Percentiles rank a stretch among this genome's conserved stretches.
These are phyloP conservation scores for Aspergillus uvarum DNA, from an alignment of 2,329 filamentous ascomycete genomes.

Conservation along the genomic window DNA sequence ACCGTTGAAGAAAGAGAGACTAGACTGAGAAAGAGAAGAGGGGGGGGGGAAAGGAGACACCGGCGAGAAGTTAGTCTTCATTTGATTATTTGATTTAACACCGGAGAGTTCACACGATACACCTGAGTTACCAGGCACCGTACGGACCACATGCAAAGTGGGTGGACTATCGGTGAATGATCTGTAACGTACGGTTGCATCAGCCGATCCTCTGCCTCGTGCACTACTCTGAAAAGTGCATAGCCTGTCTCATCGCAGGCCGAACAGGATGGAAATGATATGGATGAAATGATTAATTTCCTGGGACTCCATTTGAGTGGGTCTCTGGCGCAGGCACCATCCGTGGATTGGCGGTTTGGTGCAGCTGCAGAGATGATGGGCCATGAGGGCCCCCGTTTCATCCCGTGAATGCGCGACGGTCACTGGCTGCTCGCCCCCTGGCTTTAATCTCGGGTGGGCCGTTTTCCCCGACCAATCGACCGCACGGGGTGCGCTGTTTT, in stretches of 20 bases:
- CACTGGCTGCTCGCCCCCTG: constrained; percentile 1
- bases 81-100: background rate
- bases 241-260: background rate
- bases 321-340: constrained; percentile 9
- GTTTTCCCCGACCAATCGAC: background rate
- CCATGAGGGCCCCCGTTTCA: constrained; percentile 16
- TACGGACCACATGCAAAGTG: background rate
- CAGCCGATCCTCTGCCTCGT: background rate
- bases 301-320: constrained; percentile 1
- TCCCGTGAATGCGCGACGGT: background rate
- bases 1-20: constrained; percentile 9
- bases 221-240: background rate
- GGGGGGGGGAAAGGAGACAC: too few species aligned
- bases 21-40: constrained; percentile 1
- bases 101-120: background rate
- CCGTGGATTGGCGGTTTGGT: constrained; percentile 6
- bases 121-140: constrained; percentile 4
- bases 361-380: constrained; percentile 4
- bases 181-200: background rate
- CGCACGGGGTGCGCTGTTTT: background rate
- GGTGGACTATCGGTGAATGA: too few species aligned
- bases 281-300: constrained; percentile 5
- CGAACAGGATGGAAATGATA: background rate
- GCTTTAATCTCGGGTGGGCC: constrained; percentile 10
- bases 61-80: too few species aligned